phyloP scores from a whole-genome alignment of 176 grass and related monocot genomes.

The Tillandsia fasciculata region DNA sequence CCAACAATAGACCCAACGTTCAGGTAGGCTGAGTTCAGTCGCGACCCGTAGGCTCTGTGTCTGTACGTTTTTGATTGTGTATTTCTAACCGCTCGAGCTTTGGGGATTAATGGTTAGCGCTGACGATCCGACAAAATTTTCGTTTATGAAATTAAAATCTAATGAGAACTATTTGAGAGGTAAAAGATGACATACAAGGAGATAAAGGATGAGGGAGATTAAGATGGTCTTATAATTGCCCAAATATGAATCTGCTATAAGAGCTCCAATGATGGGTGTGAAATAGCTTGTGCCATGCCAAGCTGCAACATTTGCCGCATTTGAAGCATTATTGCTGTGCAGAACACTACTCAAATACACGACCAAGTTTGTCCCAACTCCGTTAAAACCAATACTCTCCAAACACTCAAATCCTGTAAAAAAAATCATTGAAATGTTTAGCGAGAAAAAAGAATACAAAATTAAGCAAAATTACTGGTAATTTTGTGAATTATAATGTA shows the following conservation, averaged over 20 bases:
- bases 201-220: slow-evolving; percentile 57
- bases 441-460: not conserved
- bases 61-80: too few relatives aligned
- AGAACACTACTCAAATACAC: slow-evolving; percentile 61
- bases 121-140: too few relatives aligned
- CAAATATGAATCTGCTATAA: slow-evolving; percentile 57
- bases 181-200: slow-evolving; percentile 46
- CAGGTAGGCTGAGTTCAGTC: too few relatives aligned
- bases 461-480: slow-evolving; percentile 4
- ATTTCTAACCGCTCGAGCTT: too few relatives aligned
- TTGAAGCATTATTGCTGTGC: slow-evolving; percentile 50
- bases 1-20: too few relatives aligned
- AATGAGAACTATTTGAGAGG: not conserved
- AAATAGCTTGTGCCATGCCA: slow-evolving; percentile 81
- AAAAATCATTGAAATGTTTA: not conserved
- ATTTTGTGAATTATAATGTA: not conserved
- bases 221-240: slow-evolving; percentile 61
- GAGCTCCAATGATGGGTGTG: slow-evolving; percentile 60
- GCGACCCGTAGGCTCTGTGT: too few relatives aligned
- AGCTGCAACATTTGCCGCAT: slow-evolving; percentile 57
- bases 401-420: slow-evolving; percentile 62
- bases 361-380: slow-evolving; percentile 63
- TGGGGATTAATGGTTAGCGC: too few relatives aligned
- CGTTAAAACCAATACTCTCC: slow-evolving; percentile 78
- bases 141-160: not conserved